Evolutionary conservation across 371 early-diverging fungal genomes (phyloP).

Genomic region (Rhizopus arrhizus): DNA sequence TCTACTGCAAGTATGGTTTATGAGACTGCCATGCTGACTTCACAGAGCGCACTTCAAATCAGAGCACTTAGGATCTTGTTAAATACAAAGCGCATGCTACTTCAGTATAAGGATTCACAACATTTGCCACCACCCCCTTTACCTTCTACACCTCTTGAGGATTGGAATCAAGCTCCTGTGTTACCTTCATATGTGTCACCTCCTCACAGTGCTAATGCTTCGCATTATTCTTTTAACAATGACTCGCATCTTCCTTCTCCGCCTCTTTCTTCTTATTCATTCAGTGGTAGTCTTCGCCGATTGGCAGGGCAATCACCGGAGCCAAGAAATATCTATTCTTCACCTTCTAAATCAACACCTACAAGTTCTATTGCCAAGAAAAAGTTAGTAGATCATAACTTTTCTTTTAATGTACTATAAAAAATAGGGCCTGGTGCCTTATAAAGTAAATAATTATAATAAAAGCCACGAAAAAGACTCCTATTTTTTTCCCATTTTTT

Average conservation of each 20-base stretch:
- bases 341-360: neutral
- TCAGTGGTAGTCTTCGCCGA: neutral
- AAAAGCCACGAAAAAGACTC: conserved; percentile 1
- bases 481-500: neutral
- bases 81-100: conserved; percentile 36
- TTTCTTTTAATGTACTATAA: conserved; percentile 3
- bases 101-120: conserved; percentile 10
- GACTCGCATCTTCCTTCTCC: neutral
- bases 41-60: conserved; percentile 55
- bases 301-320: neutral
- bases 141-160: neutral
- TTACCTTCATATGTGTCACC: neutral
- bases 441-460: neutral
- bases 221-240: conserved; percentile 1
- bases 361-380: neutral
- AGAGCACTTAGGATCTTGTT: conserved; percentile 56
- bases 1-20: conserved; percentile 63
- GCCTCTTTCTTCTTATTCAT: conserved; percentile 1
- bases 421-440: conserved; percentile 1
- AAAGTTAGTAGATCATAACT: neutral
- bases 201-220: neutral
- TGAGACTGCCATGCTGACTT: conserved; percentile 55
- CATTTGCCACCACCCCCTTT: neutral
- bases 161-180: neutral
- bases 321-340: neutral